These are phyloP conservation scores for Perkinsus marinus DNA, from an alignment of 169 alveolate genomes.

Conservation along the genomic window DNA sequence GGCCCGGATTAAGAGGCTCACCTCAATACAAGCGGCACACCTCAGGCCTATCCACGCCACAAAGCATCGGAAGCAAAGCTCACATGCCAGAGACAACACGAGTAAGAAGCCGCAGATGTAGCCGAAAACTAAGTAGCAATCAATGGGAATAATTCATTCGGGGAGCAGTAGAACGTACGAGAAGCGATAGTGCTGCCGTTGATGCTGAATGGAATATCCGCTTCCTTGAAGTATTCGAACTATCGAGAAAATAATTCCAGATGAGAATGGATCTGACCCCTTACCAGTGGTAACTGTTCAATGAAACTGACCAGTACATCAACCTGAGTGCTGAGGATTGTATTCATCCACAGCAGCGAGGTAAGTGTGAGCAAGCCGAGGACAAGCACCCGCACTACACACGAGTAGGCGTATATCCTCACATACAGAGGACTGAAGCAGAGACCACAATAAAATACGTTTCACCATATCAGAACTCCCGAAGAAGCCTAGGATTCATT, in stretches of 20 bases:
- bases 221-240: neutral
- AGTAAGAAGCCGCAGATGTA: neutral
- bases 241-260: neutral
- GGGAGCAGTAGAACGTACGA: neutral
- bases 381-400: neutral
- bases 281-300: neutral
- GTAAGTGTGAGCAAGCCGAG: neutral
- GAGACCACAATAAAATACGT: neutral
- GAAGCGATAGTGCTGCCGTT: neutral
- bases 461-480: too few relatives aligned
- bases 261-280: neutral
- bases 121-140: neutral
- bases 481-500: too few relatives aligned
- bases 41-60: neutral
- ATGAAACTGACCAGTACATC: neutral
- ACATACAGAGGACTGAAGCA: neutral
- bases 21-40: neutral
- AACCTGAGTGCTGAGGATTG: neutral
- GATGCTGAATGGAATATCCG: neutral
- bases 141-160: too few relatives aligned
- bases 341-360: neutral
- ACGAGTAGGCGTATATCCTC: neutral
- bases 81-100: neutral
- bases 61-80: neutral
- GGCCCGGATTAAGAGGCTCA: neutral